A percentile compares a stretch with the other conserved stretches of the same genome.
phyloP scores from a whole-genome alignment of 495 filamentous ascomycete species.

The Darksidea phi region DNA sequence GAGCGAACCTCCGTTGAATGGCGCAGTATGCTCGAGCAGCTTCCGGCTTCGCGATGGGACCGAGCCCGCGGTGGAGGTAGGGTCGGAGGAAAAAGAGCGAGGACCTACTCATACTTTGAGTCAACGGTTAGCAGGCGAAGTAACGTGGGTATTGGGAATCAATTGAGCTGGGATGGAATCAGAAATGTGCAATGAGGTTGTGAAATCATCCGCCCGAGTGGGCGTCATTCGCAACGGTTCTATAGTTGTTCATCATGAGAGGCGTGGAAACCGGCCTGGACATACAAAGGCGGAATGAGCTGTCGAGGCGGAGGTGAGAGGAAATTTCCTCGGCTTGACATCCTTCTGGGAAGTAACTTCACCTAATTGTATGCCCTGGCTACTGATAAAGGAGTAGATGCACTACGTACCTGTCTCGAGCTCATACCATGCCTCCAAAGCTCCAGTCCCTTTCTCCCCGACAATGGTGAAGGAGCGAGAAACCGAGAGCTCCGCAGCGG shows the following conservation, averaged over 20 bases:
- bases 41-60: slow-evolving; percentile 34
- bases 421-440: no score
- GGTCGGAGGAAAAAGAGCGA: slow-evolving; percentile 56
- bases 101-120: slow-evolving; percentile 34
- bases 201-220: slow-evolving; percentile 59
- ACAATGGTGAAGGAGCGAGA: no score
- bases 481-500: no score
- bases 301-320: no score
- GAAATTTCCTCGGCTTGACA: no score
- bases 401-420: no score
- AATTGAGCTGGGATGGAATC: slow-evolving; percentile 22
- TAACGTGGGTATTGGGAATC: slow-evolving; percentile 9
- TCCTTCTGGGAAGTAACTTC: no score
- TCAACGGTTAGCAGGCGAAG: slow-evolving; percentile 20
- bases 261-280: neutral
- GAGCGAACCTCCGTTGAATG: slow-evolving; percentile 30
- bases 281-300: no score
- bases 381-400: neutral
- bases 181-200: slow-evolving; percentile 47
- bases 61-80: slow-evolving; percentile 47
- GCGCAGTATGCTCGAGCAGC: slow-evolving; percentile 51
- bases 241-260: slow-evolving; percentile 41
- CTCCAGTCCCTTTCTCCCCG: no score
- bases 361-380: neutral
- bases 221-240: slow-evolving; percentile 97